These are phyloP conservation scores for Podospora conica DNA, from an alignment of 495 filamentous ascomycete genomes.

Conservation along the genomic window DNA sequence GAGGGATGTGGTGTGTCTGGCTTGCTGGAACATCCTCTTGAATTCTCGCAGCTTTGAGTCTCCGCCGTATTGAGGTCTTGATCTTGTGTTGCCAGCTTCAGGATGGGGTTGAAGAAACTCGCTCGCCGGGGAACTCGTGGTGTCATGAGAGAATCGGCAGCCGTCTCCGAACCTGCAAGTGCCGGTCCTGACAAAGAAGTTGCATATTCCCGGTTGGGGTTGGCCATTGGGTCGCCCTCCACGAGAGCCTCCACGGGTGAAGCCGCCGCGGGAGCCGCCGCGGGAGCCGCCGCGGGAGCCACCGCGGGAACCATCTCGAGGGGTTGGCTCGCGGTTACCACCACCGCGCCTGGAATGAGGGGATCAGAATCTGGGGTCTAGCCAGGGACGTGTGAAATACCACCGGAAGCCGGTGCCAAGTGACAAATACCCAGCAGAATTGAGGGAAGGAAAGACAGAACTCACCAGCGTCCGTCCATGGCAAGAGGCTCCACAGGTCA, in stretches of 20 bases:
- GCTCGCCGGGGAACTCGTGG: not conserved
- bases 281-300: not conserved
- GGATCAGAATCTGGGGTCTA: not conserved
- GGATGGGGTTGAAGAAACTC: not conserved
- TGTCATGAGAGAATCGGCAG: not conserved
- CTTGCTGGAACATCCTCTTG: slow-evolving; percentile 22
- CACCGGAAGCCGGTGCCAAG: no score
- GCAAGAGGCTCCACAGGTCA: not conserved
- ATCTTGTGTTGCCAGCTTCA: not conserved
- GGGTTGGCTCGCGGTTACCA: not conserved
- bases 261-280: no score
- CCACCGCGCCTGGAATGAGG: not conserved
- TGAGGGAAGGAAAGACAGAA: no score
- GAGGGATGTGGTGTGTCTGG: slow-evolving; percentile 3
- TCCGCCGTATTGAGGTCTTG: not conserved
- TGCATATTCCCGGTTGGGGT: not conserved
- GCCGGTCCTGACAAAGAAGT: not conserved
- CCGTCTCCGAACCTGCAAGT: not conserved
- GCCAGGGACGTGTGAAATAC: no score
- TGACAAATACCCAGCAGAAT: no score
- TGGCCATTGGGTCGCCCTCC: not conserved
- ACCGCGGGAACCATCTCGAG: not conserved
- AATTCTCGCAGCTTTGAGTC: slow-evolving; percentile 23
- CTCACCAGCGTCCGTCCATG: not conserved
- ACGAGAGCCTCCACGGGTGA: not conserved